phyloP scores from a whole-genome alignment of 1,139 yeast species.

The Candida smagusa region DNA sequence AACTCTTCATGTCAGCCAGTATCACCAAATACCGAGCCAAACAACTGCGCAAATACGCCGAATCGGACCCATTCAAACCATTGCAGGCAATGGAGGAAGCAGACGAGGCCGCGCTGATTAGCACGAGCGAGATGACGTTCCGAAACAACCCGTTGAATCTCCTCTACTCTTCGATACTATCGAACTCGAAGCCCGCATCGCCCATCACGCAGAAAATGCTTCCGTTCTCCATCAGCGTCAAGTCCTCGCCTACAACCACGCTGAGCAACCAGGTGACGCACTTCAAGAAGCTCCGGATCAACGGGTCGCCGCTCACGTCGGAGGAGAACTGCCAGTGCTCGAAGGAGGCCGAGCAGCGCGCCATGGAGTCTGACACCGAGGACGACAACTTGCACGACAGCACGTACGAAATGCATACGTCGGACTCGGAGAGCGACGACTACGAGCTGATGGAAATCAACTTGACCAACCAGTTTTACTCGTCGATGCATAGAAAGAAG shows the following conservation, averaged over 20 bases:
- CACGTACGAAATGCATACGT: constrained; percentile 10
- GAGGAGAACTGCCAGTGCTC: constrained; percentile 13
- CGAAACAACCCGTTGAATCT: constrained; percentile 14
- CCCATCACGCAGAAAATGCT: constrained; percentile 7
- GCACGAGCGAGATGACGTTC: constrained; percentile 3
- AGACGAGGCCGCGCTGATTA: neutral
- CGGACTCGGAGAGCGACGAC: constrained; percentile 23
- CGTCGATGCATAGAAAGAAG: constrained; percentile 17
- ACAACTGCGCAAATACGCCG: constrained; percentile 19
- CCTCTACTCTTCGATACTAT: constrained; percentile 14
- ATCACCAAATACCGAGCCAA: constrained; percentile 32
- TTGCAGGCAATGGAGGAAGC: neutral
- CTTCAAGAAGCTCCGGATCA: constrained; percentile 43
- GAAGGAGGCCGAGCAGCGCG: constrained; percentile 9
- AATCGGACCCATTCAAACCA: constrained; percentile 9
- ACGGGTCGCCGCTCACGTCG: constrained; percentile 38
- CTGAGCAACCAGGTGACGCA: constrained; percentile 38
- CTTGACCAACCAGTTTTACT: constrained; percentile 24
- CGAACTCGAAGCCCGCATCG: constrained; percentile 8
- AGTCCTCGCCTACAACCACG: constrained; percentile 39
- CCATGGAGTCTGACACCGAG: neutral
- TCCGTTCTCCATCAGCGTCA: constrained; percentile 19
- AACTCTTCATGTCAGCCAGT: constrained; percentile 31
- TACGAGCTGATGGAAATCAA: constrained; percentile 8
- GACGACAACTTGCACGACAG: constrained; percentile 1